phyloP scores from a whole-genome alignment of 805 yeast species.

The Millerago galiae region DNA sequence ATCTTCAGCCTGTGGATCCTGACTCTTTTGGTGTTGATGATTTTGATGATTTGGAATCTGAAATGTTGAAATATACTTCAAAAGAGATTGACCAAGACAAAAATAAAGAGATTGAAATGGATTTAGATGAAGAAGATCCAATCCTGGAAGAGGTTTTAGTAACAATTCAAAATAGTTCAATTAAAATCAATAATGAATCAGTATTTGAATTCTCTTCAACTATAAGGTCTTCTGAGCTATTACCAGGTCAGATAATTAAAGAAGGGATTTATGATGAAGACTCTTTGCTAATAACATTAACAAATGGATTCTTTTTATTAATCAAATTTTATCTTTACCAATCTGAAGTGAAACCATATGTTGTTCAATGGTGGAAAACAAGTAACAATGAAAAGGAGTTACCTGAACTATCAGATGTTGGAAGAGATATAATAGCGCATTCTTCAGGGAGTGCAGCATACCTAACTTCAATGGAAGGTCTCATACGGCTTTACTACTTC shows the following conservation, averaged over 20 bases:
- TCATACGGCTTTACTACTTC: conserved; percentile 33
- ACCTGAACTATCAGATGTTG: conserved; percentile 18
- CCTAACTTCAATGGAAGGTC: conserved; percentile 30
- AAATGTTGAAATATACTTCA: conserved; percentile 14
- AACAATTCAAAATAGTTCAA: conserved; percentile 11
- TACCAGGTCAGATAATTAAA: conserved; percentile 12
- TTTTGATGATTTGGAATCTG: conserved; percentile 17
- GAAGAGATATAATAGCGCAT: conserved; percentile 29
- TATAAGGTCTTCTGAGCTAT: conserved; percentile 14
- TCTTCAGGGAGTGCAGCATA: conserved; percentile 33
- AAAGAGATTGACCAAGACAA: not conserved
- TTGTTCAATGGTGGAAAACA: conserved; percentile 46
- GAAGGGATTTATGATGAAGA: conserved; percentile 24
- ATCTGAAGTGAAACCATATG: conserved; percentile 29
- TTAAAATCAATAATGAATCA: conserved; percentile 11
- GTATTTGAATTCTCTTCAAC: conserved; percentile 8
- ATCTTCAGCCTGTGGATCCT: conserved; percentile 16
- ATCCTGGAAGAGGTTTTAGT: conserved; percentile 12
- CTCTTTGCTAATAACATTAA: conserved; percentile 31
- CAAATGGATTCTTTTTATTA: conserved; percentile 33
- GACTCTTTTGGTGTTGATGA: conserved; percentile 20
- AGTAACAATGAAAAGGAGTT: conserved; percentile 9
- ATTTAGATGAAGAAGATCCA: conserved; percentile 6
- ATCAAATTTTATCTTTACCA: conserved; percentile 29
- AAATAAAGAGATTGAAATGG: conserved; percentile 2